Percentiles rank a stretch among this genome's conserved stretches.
Evolutionary conservation across 2,329 filamentous ascomycete species (phyloP).

Genomic region (Balansia obtecta): DNA sequence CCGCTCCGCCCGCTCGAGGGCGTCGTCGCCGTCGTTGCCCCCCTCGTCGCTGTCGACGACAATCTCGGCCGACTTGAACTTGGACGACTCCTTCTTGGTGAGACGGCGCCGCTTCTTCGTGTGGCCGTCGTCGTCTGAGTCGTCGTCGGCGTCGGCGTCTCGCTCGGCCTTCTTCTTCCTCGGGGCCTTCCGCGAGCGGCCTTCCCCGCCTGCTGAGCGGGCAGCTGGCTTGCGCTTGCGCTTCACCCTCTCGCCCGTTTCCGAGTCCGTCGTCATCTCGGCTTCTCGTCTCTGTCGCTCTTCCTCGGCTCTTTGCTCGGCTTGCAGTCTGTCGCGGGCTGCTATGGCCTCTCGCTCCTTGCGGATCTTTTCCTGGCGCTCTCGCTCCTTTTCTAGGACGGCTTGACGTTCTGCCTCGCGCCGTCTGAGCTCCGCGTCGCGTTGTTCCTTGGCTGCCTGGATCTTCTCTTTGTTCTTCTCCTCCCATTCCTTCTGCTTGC

Average conservation of each 20-base stretch:
- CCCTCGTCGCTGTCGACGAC: conserved; percentile 62
- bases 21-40: conserved; percentile 28
- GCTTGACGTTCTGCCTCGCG: conserved; percentile 66
- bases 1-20: conserved; percentile 33
- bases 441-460: conserved; percentile 62
- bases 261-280: conserved; percentile 69
- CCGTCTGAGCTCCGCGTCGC: conserved; percentile 66
- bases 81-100: conserved; percentile 37
- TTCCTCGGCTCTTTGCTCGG: conserved; percentile 43
- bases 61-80: conserved; percentile 79
- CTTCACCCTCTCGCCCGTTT: conserved; percentile 72
- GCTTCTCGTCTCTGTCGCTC: conserved; percentile 38
- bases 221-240: conserved; percentile 53
- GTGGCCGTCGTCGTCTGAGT: conserved; percentile 29
- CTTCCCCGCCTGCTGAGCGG: conserved; percentile 25
- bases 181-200: conserved; percentile 27
- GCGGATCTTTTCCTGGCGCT: conserved; percentile 68
- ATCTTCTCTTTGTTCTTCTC: conserved; percentile 85
- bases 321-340: conserved; percentile 60
- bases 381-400: conserved; percentile 55
- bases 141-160: conserved; percentile 33
- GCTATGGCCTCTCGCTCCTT: conserved; percentile 75
- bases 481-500: conserved; percentile 82
- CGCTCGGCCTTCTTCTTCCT: conserved; percentile 43
- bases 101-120: conserved; percentile 52